Evolutionary conservation across 768 basidiomycete genomes (phyloP).

Genomic region (Suillus bovinus): DNA sequence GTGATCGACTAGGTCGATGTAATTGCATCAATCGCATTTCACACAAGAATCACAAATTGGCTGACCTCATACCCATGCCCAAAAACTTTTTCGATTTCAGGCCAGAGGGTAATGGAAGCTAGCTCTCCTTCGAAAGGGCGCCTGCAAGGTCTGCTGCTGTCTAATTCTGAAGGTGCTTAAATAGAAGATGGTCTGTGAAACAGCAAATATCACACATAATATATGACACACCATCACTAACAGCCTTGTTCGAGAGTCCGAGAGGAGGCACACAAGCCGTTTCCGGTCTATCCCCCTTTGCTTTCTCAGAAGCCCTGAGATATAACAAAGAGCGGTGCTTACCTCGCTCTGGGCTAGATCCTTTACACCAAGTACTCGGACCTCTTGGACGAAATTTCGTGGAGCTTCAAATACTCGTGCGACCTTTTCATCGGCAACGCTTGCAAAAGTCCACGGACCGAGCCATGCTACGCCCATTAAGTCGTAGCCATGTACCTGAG

Average conservation of each 20-base stretch:
- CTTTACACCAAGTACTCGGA: constrained; percentile 52
- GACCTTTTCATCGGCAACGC: constrained; percentile 96
- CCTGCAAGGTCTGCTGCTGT: constrained; percentile 23
- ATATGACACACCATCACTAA: constrained; percentile 57
- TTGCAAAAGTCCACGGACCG: constrained; percentile 75
- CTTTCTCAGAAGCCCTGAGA: constrained; percentile 9
- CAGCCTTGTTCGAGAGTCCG: constrained; percentile 91
- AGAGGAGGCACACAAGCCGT: constrained; percentile 92
- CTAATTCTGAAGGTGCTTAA: constrained; percentile 20
- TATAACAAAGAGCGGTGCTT: constrained; percentile 7
- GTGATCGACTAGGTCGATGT: constrained; percentile 64
- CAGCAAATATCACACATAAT: background rate
- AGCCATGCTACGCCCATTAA: constrained; percentile 80
- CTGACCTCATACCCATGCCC: constrained; percentile 95
- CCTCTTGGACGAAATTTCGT: constrained; percentile 66
- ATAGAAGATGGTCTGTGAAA: constrained; percentile 7
- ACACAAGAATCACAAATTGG: constrained; percentile 2
- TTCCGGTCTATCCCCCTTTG: constrained; percentile 61
- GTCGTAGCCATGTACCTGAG: constrained; percentile 97
- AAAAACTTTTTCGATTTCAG: constrained; percentile 94
- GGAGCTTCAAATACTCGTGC: constrained; percentile 93
- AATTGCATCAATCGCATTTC: constrained; percentile 1
- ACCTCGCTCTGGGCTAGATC: constrained; percentile 54
- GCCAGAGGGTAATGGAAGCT: constrained; percentile 88
- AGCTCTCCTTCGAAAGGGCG: constrained; percentile 92